phyloP scores from a whole-genome alignment of 225 moss, liverwort and hornwort genomes.

The Sphagnum tenellum region DNA sequence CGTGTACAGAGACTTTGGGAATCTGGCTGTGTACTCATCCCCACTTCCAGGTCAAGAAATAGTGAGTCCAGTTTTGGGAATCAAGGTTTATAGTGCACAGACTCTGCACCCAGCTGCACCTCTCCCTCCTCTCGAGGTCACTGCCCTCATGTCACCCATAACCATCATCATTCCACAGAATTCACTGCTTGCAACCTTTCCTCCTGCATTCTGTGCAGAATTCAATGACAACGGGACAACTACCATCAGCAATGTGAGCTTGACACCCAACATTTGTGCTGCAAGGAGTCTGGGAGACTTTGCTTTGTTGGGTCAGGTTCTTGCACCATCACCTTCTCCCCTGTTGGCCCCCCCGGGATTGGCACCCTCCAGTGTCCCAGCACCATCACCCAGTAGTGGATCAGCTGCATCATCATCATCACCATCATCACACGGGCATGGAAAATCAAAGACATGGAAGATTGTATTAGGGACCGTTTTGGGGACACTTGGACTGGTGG shows the following conservation, averaged over 20 bases:
- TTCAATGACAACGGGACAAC: slow-evolving; percentile 33
- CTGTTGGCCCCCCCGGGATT: neutral
- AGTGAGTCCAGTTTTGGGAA: slow-evolving; percentile 54
- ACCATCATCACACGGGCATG: neutral
- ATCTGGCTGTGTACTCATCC: slow-evolving; percentile 28
- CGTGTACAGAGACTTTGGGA: slow-evolving; percentile 64
- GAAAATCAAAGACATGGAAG: slow-evolving; percentile 48
- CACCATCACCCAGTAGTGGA: neutral
- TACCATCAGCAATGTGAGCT: slow-evolving; percentile 12
- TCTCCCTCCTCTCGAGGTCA: slow-evolving; percentile 26
- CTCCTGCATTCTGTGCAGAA: slow-evolving; percentile 39
- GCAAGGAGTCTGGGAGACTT: slow-evolving; percentile 45
- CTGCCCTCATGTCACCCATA: slow-evolving; percentile 17
- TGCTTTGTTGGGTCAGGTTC: slow-evolving; percentile 30
- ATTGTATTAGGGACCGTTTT: slow-evolving; percentile 47
- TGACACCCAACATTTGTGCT: slow-evolving; percentile 22
- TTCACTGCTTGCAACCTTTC: slow-evolving; percentile 4
- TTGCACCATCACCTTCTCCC: neutral
- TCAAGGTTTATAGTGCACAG: slow-evolving; percentile 51
- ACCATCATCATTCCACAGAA: slow-evolving; percentile 18
- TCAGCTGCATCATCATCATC: neutral
- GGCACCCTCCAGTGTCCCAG: neutral
- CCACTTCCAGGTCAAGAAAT: slow-evolving; percentile 28
- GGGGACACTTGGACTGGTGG: slow-evolving; percentile 37
- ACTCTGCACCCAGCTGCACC: slow-evolving; percentile 16